These are phyloP conservation scores for Acanthamoeba triangularis DNA, from an alignment of 208 protist genomes.

Conservation along the genomic window DNA sequence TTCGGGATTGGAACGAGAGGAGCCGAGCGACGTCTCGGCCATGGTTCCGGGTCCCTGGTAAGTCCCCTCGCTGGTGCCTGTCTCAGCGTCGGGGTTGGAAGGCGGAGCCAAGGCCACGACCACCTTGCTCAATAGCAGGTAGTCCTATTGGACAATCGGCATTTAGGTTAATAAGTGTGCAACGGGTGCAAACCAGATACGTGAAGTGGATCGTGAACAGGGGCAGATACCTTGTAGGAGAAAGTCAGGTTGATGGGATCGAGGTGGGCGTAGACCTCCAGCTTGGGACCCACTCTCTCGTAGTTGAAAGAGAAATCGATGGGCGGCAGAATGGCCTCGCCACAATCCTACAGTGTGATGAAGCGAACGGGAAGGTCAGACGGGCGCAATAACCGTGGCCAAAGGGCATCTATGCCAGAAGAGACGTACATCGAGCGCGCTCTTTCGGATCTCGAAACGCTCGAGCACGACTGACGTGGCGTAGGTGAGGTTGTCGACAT, in stretches of 20 bases:
- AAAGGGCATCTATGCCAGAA: neutral
- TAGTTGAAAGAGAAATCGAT: slow-evolving; percentile 71
- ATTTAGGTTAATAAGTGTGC: neutral
- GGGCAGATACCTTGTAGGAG: slow-evolving; percentile 50
- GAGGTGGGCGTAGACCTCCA: slow-evolving; percentile 60
- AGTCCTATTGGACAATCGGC: slow-evolving; percentile 6
- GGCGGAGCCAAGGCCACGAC: neutral
- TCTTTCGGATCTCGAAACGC: slow-evolving; percentile 63
- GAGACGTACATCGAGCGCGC: slow-evolving; percentile 39
- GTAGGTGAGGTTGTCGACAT: slow-evolving; percentile 63
- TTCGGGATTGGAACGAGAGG: neutral
- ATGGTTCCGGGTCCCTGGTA: neutral
- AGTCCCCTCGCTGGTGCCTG: neutral
- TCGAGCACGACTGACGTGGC: slow-evolving; percentile 18
- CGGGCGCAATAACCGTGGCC: neutral
- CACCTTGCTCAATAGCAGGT: slow-evolving; percentile 64
- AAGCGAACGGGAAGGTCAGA: neutral
- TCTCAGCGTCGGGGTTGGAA: neutral
- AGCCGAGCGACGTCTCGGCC: neutral
- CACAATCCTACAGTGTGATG: neutral
- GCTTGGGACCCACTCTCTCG: slow-evolving; percentile 41
- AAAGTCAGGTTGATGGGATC: slow-evolving; percentile 74
- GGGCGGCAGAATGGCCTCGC: slow-evolving; percentile 45
- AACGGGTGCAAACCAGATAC: too few species aligned
- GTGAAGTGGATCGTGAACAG: neutral